Conservation (phyloP, 116 monocot genomes). For the Cymodocea nodosa region DNA sequence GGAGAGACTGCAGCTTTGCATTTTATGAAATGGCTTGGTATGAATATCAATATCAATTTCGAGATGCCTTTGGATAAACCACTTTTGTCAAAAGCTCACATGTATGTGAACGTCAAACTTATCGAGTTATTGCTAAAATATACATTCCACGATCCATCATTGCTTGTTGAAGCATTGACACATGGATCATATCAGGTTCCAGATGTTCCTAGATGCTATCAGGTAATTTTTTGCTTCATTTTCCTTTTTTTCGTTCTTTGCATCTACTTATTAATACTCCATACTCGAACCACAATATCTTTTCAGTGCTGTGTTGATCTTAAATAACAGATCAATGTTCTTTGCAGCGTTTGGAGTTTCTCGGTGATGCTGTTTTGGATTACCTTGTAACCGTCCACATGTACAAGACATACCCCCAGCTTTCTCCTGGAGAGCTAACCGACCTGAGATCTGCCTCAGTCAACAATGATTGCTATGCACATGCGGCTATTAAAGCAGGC, state of each 20-base stretch:
- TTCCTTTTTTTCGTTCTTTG: neutral
- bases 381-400: conserved; percentile 38
- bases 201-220: conserved; percentile 47
- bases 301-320: neutral
- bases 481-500: conserved; percentile 49
- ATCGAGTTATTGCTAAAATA: conserved; percentile 40
- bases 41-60: conserved; percentile 14
- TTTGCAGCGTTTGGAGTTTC: conserved; percentile 53
- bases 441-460: conserved; percentile 53
- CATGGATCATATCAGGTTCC: conserved; percentile 60
- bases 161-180: conserved; percentile 59
- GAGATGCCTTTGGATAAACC: conserved; percentile 13
- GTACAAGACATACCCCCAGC: conserved; percentile 29
- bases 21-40: conserved; percentile 38
- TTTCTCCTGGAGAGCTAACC: conserved; percentile 45
- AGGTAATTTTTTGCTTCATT: conserved; percentile 21
- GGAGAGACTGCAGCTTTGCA: conserved; percentile 33
- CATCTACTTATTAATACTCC: neutral
- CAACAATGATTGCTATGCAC: conserved; percentile 66
- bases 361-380: conserved; percentile 62
- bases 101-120: conserved; percentile 26
- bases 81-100: conserved; percentile 15
- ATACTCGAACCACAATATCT: neutral
- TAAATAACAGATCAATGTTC: neutral
- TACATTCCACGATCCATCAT: conserved; percentile 27